Percentiles rank a stretch among this genome's conserved stretches.
Conservation (phyloP, 352 stramenopile species). For the Pythium vanterpoolii region DNA sequence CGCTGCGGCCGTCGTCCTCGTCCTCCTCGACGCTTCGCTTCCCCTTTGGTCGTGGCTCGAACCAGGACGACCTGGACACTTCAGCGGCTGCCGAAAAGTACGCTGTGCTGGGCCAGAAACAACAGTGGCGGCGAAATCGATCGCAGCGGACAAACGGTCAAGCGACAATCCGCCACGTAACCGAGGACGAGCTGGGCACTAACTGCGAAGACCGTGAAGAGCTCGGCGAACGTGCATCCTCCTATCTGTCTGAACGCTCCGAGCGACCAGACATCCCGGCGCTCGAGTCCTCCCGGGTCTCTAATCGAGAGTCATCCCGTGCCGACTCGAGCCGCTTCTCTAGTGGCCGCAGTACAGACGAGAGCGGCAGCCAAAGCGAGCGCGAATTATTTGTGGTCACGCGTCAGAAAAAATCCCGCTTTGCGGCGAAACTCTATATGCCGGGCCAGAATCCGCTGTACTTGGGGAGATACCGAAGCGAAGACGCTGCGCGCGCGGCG, state of each 20-base stretch:
- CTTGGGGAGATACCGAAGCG: conserved; percentile 59
- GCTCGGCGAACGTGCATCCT: conserved; percentile 25
- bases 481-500: conserved; percentile 51
- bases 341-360: conserved; percentile 12
- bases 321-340: conserved; percentile 11
- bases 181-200: conserved; percentile 19
- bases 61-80: conserved; percentile 24
- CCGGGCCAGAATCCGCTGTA: conserved; percentile 66
- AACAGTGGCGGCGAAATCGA: conserved; percentile 53
- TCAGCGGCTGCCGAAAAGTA: conserved; percentile 31
- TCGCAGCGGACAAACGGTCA: conserved; percentile 27
- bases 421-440: conserved; percentile 54
- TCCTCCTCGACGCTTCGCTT: conserved; percentile 16
- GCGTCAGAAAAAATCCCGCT: conserved; percentile 61
- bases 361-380: conserved; percentile 3
- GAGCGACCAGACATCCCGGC: conserved; percentile 7
- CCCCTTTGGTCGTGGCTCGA: conserved; percentile 32
- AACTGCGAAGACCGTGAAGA: conserved; percentile 17
- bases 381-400: conserved; percentile 50
- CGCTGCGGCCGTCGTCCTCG: conserved; percentile 10
- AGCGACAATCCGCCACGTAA: conserved; percentile 40
- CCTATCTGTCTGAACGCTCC: conserved; percentile 20
- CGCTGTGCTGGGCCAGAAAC: conserved; percentile 57
- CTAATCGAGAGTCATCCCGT: conserved; percentile 15
- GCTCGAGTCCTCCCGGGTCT: background rate